Conservation (phyloP, 345 rosid species). For the Populus davidiana region DNA sequence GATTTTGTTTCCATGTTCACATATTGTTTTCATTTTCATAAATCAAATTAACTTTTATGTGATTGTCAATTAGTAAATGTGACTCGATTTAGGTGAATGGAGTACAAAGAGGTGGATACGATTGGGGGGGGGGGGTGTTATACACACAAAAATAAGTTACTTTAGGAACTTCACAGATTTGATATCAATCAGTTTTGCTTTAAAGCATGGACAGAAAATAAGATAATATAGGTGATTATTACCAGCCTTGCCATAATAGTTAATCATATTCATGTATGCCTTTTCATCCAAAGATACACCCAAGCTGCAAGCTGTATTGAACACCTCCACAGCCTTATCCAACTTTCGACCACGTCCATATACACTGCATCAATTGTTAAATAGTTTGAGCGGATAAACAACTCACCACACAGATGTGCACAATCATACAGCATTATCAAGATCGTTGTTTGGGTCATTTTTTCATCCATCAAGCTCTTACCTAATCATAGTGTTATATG, state of each 20-base stretch:
- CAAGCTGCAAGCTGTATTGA: conserved; percentile 40
- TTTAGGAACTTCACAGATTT: background rate
- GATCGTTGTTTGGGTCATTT: background rate
- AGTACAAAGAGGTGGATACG: too few species aligned
- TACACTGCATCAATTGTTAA: conserved; percentile 54
- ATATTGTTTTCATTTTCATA: too few species aligned
- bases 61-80: too few species aligned
- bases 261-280: conserved; percentile 67
- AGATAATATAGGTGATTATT: conserved; percentile 8
- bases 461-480: conserved; percentile 20
- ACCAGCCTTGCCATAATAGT: conserved; percentile 79
- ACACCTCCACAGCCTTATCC: conserved; percentile 64
- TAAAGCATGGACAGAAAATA: background rate
- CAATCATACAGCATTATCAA: background rate
- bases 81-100: too few species aligned
- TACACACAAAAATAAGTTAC: background rate
- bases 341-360: conserved; percentile 58
- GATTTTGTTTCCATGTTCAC: too few species aligned
- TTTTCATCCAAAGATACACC: conserved; percentile 67
- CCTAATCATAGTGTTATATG: conserved; percentile 79
- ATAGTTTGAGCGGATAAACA: conserved; percentile 9
- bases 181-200: background rate
- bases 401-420: conserved; percentile 1
- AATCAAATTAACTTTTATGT: too few species aligned
- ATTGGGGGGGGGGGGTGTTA: too few species aligned